A percentile compares a stretch with the other conserved stretches of the same genome.
Evolutionary conservation across 2,329 filamentous ascomycete species (phyloP).

Genomic region (Verticillium dahliae): DNA sequence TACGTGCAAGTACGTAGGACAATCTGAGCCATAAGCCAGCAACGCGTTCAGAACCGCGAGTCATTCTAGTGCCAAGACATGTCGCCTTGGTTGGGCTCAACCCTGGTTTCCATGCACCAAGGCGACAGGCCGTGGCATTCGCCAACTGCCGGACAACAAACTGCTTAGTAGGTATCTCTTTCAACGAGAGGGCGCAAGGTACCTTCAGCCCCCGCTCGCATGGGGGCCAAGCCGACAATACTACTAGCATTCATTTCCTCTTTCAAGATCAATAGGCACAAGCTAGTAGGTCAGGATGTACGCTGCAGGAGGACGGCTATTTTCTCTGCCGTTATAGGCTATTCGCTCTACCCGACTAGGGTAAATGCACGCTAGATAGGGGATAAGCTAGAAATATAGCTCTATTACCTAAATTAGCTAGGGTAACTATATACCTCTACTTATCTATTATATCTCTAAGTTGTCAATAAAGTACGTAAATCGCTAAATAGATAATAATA

Average conservation of each 20-base stretch:
- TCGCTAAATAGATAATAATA: no score
- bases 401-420: no score
- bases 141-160: background rate
- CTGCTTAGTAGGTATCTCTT: background rate
- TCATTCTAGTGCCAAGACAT: background rate
- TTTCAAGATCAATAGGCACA: background rate
- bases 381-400: no score
- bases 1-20: background rate
- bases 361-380: no score
- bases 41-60: background rate
- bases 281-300: background rate
- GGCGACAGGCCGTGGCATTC: background rate
- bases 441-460: no score
- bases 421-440: no score
- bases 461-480: no score
- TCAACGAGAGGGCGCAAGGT: background rate
- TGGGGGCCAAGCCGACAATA: background rate
- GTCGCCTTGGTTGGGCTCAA: background rate
- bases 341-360: no score
- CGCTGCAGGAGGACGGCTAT: background rate
- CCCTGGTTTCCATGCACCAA: background rate
- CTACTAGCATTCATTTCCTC: no score
- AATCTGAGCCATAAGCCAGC: background rate
- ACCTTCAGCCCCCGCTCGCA: background rate
- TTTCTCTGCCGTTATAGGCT: no score